Conservation (phyloP, 2,329 filamentous ascomycete genomes). For the Paracoccidioides brasiliensis region DNA sequence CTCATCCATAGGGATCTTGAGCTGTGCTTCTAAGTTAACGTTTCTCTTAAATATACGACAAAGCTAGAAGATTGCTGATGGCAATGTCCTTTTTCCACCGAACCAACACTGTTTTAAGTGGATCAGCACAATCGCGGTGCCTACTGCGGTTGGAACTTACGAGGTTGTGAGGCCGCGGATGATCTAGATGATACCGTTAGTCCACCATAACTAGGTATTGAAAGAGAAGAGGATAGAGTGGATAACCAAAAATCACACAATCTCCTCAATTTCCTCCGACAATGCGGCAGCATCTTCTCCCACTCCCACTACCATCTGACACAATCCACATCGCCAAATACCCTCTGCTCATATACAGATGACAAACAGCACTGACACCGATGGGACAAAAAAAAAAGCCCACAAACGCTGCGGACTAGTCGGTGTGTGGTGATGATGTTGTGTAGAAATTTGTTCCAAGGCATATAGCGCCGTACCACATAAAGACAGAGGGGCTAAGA, state of each 20-base stretch:
- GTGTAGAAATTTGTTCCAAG: slow-evolving; percentile 58
- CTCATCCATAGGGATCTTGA: too few species aligned
- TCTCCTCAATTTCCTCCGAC: slow-evolving; percentile 52
- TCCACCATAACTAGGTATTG: neutral
- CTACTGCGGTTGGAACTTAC: too few species aligned
- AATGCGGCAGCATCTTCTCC: slow-evolving; percentile 53
- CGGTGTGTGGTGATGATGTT: slow-evolving; percentile 59
- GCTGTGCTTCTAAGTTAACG: too few species aligned
- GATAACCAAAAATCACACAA: slow-evolving; percentile 74
- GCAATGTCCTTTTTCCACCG: neutral
- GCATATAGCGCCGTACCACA: slow-evolving; percentile 79
- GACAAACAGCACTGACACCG: slow-evolving; percentile 81
- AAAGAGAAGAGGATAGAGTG: neutral
- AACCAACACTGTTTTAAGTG: slow-evolving; percentile 4
- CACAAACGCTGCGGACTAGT: slow-evolving; percentile 66
- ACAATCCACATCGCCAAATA: slow-evolving; percentile 43
- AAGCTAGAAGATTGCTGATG: too few species aligned
- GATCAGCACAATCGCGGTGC: slow-evolving; percentile 3
- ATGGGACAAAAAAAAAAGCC: slow-evolving; percentile 95
- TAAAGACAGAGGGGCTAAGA: slow-evolving; percentile 74
- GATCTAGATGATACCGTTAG: slow-evolving; percentile 34
- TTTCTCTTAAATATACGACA: too few species aligned
- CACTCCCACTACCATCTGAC: slow-evolving; percentile 45
- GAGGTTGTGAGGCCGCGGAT: slow-evolving; percentile 60
- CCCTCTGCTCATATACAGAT: slow-evolving; percentile 67